Base-by-base conservation (phyloP, 768 basidiomycete genomes). In the Mycena epipterygia region DNA sequence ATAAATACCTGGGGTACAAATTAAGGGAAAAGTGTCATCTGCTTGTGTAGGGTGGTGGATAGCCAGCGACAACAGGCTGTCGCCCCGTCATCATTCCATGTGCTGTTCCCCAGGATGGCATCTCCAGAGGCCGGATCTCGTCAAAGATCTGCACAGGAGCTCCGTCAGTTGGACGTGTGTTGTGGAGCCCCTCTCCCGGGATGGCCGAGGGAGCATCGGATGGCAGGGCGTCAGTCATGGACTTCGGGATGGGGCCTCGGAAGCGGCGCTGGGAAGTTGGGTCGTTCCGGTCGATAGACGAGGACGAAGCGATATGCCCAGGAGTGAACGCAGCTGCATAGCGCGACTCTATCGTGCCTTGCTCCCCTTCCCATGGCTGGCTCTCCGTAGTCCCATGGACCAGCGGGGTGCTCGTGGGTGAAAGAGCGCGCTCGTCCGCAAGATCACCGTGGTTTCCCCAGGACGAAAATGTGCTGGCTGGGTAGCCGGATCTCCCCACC, bases 401-500 rank as follows among this genome's bases (percentile, higher is more conserved):
- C 35, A 23, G 27, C 49, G 35, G 19, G 16, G 35, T 33, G n/a
- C n/a, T n/a, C 19, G 44, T 21, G 4, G 64, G 70, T 1, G 70
- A 57, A n/a, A 65, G 35, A 19, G 53, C 53, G 21, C 58, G 57
- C 44, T 71, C 70, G 21, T 59, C 63, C 1, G 61, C 35, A 14
- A 73, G 68, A 35, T 70, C 72, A 3, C 72, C 72, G 33, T 64
- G 68, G 37, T 73, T 73, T 30, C 72, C 72, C 72, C 72, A 73
- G 8, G 72, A 73, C 29, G 72, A 73, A 30, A 70, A 69, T 23
- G 49, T 41, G 56, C 72, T 73, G 17, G 72, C 53, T 2, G 68
- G 55, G 41, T 70, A 67, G 12, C 68, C 72, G 11, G 64, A 48
- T 62, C 72, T 37, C 30, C 72, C 68, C 21, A 41, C 46, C 64